Percentiles rank a stretch among this genome's conserved stretches.
Evolutionary conservation across 352 stramenopile species (phyloP).

Genomic region (Elongisporangium prolatum): DNA sequence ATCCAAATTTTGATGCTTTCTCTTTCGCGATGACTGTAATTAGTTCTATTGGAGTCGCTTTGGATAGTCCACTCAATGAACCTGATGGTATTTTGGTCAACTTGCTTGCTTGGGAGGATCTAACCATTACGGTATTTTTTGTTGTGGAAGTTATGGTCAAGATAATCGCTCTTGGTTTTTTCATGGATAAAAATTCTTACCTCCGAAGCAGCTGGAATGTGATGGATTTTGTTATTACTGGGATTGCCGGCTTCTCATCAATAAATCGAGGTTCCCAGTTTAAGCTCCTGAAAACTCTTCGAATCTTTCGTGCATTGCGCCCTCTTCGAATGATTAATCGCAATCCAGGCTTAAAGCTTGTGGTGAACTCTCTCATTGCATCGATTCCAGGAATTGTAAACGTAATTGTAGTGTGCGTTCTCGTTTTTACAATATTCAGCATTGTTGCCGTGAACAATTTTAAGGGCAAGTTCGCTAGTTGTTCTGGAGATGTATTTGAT

Average conservation of each 20-base stretch:
- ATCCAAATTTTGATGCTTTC: conserved; percentile 71
- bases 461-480: conserved; percentile 84
- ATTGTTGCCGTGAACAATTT: conserved; percentile 90
- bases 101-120: conserved; percentile 59
- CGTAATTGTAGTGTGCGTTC: conserved; percentile 75
- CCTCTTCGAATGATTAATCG: conserved; percentile 84
- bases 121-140: conserved; percentile 78
- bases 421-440: conserved; percentile 86
- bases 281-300: conserved; percentile 63
- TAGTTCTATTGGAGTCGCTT: conserved; percentile 59
- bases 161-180: conserved; percentile 76
- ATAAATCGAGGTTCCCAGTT: conserved; percentile 60
- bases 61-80: conserved; percentile 69
- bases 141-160: conserved; percentile 85
- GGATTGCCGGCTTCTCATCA: conserved; percentile 66
- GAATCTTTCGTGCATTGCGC: conserved; percentile 73
- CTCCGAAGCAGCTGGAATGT: conserved; percentile 86
- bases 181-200: conserved; percentile 62
- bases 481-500: conserved; percentile 44
- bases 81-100: conserved; percentile 35
- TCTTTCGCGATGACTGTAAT: conserved; percentile 74
- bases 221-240: conserved; percentile 88
- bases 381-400: conserved; percentile 81
- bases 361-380: conserved; percentile 77
- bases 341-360: conserved; percentile 59